Conservation (phyloP, 1,139 yeast genomes). For the Debaryomyces sp. region DNA sequence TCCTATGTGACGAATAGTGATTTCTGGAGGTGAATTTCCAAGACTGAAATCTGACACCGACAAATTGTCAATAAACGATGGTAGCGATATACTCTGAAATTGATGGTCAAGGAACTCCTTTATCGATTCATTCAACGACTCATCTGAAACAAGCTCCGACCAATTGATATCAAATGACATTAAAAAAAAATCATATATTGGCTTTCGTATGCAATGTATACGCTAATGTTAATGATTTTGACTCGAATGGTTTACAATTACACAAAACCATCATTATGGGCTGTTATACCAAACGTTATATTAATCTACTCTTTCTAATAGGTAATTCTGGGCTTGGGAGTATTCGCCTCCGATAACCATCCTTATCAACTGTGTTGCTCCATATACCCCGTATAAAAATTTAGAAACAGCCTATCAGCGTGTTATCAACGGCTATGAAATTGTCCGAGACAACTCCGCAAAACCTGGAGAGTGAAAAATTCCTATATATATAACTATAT, state of each 20-base stretch:
- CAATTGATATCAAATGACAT: constrained; percentile 95
- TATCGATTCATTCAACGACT: constrained; percentile 53
- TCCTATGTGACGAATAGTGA: constrained; percentile 78
- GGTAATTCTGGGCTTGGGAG: not conserved
- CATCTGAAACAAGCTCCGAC: constrained; percentile 65
- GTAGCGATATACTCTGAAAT: constrained; percentile 62
- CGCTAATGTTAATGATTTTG: not conserved
- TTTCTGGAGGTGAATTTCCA: constrained; percentile 77
- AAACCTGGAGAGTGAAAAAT: not conserved
- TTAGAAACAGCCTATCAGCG: not conserved
- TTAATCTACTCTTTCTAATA: not conserved
- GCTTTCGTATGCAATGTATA: not conserved
- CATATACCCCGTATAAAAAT: not conserved
- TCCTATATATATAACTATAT: not conserved
- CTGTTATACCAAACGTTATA: not conserved
- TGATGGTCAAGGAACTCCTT: constrained; percentile 69
- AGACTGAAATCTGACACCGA: constrained; percentile 71
- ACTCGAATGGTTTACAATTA: not conserved
- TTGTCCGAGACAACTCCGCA: not conserved
- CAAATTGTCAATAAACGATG: constrained; percentile 73
- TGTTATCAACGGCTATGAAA: not conserved
- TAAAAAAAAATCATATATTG: not conserved
- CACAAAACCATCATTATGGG: not conserved
- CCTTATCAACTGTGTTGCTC: not conserved
- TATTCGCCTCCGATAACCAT: not conserved